A percentile compares a stretch with the other conserved stretches of the same genome.
phyloP scores from a whole-genome alignment of 306 rosid genomes.

The Ochetophila trinervis region DNA sequence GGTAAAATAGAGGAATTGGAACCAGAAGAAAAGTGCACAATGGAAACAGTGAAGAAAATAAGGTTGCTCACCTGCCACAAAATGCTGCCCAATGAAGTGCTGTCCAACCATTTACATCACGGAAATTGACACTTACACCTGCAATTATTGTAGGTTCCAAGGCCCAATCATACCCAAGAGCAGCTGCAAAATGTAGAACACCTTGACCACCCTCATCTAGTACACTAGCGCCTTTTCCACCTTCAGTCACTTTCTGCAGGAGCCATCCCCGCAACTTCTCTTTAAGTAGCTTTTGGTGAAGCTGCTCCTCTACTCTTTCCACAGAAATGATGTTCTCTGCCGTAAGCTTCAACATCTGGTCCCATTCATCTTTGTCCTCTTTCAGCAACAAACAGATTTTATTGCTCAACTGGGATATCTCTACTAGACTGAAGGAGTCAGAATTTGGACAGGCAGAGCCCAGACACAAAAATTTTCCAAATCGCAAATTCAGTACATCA shows the following conservation, averaged over 20 bases:
- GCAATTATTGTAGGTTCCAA: constrained; percentile 63
- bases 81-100: constrained; percentile 97
- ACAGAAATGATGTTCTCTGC: constrained; percentile 48
- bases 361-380: constrained; percentile 61
- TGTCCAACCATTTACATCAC: constrained; percentile 89
- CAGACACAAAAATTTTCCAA: constrained; percentile 47
- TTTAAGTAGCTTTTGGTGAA: constrained; percentile 66
- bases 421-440: constrained; percentile 33
- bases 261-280: constrained; percentile 75
- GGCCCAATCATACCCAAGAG: constrained; percentile 92
- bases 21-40: background rate
- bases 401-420: constrained; percentile 40
- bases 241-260: constrained; percentile 61
- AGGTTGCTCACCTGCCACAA: constrained; percentile 68
- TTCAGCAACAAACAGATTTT: constrained; percentile 57
- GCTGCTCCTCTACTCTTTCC: constrained; percentile 50
- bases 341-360: constrained; percentile 45
- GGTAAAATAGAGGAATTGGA: background rate
- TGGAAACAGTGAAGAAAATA: constrained; percentile 4
- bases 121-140: constrained; percentile 79
- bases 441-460: constrained; percentile 30
- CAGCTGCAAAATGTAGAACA: constrained; percentile 83
- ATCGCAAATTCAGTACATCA: constrained; percentile 38
- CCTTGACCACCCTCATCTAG: constrained; percentile 82
- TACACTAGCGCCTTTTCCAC: constrained; percentile 83